phyloP scores from a whole-genome alignment of 768 basidiomycete species.

The Ramaria sp. region DNA sequence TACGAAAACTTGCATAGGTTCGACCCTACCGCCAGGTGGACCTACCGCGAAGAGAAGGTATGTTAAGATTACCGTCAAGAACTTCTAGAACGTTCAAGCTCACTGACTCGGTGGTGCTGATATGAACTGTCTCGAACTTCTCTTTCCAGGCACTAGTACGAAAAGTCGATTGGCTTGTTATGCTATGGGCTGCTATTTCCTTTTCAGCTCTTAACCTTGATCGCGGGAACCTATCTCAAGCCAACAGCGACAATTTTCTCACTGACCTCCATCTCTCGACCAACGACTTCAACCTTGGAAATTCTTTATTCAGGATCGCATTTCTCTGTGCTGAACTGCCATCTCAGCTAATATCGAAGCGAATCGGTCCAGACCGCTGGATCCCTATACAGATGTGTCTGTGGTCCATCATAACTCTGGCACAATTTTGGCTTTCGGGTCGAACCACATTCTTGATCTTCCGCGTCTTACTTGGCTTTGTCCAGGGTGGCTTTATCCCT shows the following conservation, averaged over 20 bases:
- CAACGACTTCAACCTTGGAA: slow-evolving; percentile 46
- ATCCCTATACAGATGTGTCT: slow-evolving; percentile 47
- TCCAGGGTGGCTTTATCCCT: slow-evolving; percentile 44
- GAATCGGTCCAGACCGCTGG: slow-evolving; percentile 53
- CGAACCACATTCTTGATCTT: slow-evolving; percentile 36
- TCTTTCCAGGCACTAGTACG: slow-evolving; percentile 31
- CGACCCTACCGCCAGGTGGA: slow-evolving; percentile 48
- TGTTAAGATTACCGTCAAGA: neutral
- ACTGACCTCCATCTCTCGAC: slow-evolving; percentile 43
- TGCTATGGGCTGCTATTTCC: slow-evolving; percentile 43
- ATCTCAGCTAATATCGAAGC: slow-evolving; percentile 51
- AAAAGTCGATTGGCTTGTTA: slow-evolving; percentile 52
- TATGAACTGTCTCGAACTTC: neutral
- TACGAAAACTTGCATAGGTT: slow-evolving; percentile 51
- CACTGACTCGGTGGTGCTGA: neutral
- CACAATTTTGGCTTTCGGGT: slow-evolving; percentile 49
- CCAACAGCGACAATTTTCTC: slow-evolving; percentile 50
- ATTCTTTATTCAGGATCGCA: slow-evolving; percentile 38
- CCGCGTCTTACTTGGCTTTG: slow-evolving; percentile 35
- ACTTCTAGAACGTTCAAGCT: too few relatives aligned
- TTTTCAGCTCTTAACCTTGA: slow-evolving; percentile 49
- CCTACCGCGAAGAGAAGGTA: slow-evolving; percentile 41
- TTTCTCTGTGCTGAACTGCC: slow-evolving; percentile 50
- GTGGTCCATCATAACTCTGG: slow-evolving; percentile 39
- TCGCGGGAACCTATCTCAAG: slow-evolving; percentile 42